Evolutionary conservation across 139 green algal species (phyloP).

Genomic region (Haematococcus sp.): DNA sequence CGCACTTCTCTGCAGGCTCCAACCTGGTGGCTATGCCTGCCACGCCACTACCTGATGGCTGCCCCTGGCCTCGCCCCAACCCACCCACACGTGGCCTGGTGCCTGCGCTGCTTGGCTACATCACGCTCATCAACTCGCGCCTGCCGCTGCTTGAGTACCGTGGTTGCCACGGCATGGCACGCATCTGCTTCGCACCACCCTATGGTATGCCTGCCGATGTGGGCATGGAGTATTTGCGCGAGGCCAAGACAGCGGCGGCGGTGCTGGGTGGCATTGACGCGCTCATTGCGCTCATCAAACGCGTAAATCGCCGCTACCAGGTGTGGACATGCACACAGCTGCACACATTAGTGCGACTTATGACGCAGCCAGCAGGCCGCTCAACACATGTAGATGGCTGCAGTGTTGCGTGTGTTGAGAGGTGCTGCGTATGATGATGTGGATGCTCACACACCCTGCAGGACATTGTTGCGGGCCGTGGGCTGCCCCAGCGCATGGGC

Average conservation of each 20-base stretch:
- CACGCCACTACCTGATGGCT: conserved; percentile 1
- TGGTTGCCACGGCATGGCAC: conserved; percentile 54
- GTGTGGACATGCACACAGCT: too few relatives aligned
- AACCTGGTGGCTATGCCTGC: conserved; percentile 7
- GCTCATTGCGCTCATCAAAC: conserved; percentile 53
- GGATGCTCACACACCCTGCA: too few relatives aligned
- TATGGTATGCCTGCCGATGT: conserved; percentile 15
- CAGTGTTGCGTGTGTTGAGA: too few relatives aligned
- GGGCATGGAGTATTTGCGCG: conserved; percentile 21
- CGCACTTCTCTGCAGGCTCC: too few relatives aligned
- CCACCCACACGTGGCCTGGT: conserved; percentile 11
- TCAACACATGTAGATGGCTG: too few relatives aligned
- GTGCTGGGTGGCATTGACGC: conserved; percentile 50
- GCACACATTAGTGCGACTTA: too few relatives aligned
- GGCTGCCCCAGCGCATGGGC: too few relatives aligned
- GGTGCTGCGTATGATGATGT: too few relatives aligned
- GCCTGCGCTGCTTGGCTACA: conserved; percentile 11
- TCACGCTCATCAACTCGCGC: conserved; percentile 31
- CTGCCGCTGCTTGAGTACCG: conserved; percentile 67
- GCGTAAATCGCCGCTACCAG: conserved; percentile 27
- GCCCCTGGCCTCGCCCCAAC: conserved; percentile 1
- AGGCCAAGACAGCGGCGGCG: conserved; percentile 51
- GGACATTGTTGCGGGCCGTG: too few relatives aligned
- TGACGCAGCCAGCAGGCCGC: too few relatives aligned
- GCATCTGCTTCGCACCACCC: conserved; percentile 49